These are phyloP conservation scores for Curvularia spicifera DNA, from an alignment of 2,329 filamentous ascomycete species.

Conservation along the genomic window DNA sequence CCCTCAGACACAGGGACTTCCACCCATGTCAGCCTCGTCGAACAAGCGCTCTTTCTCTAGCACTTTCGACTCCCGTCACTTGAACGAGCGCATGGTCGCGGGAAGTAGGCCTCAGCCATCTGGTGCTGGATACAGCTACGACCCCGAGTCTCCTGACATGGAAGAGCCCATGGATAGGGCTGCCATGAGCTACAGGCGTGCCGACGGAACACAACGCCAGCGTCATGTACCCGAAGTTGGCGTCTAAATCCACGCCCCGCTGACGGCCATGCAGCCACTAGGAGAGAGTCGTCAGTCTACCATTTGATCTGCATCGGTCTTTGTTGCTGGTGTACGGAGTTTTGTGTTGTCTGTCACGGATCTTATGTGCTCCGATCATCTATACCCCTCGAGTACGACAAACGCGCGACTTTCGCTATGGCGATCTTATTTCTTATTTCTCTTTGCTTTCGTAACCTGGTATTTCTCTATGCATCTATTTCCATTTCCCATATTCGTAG, in stretches of 20 bases:
- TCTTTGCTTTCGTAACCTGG: neutral
- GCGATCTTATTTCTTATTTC: conserved; percentile 1
- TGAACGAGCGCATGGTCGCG: conserved; percentile 53
- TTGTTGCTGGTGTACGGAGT: conserved; percentile 24
- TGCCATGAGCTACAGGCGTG: conserved; percentile 56
- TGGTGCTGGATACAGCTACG: conserved; percentile 41
- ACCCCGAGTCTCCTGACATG: conserved; percentile 48
- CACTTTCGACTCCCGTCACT: conserved; percentile 54
- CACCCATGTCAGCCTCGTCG: conserved; percentile 35
- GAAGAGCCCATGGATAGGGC: conserved; percentile 49
- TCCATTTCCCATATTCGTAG: conserved; percentile 2
- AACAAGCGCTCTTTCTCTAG: conserved; percentile 56
- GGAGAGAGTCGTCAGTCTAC: conserved; percentile 1
- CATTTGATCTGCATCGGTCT: conserved; percentile 3
- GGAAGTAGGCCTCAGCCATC: conserved; percentile 52
- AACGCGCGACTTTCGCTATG: conserved; percentile 20
- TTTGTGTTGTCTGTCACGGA: conserved; percentile 20
- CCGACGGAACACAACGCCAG: conserved; percentile 53
- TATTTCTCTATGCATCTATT: neutral
- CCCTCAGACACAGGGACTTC: conserved; percentile 34
- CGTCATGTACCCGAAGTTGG: conserved; percentile 47
- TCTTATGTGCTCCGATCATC: conserved; percentile 24
- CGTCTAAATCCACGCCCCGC: conserved; percentile 23
- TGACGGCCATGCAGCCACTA: conserved; percentile 16
- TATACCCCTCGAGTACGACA: conserved; percentile 29